These are phyloP conservation scores for Microstegium vimineum DNA, from an alignment of 176 grass and related monocot genomes.

Conservation along the genomic window DNA sequence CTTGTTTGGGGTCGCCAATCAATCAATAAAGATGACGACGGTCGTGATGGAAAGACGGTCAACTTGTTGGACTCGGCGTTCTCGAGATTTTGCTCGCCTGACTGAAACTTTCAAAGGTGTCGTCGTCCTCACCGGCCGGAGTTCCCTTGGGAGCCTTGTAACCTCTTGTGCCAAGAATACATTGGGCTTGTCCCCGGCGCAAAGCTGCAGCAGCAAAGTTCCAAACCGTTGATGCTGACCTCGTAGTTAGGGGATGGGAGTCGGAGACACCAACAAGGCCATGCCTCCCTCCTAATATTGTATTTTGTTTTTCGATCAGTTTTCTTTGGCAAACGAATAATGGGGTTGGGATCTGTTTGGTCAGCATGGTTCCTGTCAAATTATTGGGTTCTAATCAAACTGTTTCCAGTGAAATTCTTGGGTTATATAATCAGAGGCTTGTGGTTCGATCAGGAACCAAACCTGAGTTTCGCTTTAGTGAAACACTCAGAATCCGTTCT, in stretches of 20 bases:
- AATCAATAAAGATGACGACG: not conserved
- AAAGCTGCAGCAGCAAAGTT: not conserved
- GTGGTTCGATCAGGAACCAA: not conserved
- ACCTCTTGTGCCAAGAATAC: not conserved
- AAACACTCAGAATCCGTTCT: not conserved
- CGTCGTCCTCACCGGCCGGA: not conserved
- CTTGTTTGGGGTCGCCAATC: not conserved
- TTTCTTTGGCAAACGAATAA: not conserved
- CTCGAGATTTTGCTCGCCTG: not conserved
- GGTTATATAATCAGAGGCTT: not conserved
- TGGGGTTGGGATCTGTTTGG: not conserved
- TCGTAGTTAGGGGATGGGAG: not conserved
- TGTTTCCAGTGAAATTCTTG: not conserved
- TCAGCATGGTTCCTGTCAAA: not conserved
- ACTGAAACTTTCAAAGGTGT: slow-evolving; percentile 20
- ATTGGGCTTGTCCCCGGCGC: not conserved
- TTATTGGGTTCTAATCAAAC: not conserved
- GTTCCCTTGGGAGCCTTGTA: not conserved
- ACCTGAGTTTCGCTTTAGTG: not conserved
- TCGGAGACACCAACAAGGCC: not conserved
- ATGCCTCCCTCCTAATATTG: not conserved
- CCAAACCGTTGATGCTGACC: slow-evolving; percentile 22
- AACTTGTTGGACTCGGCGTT: not conserved
- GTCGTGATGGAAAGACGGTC: not conserved
- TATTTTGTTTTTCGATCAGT: not conserved